Evolutionary conservation across 192 early-diverging fungal genomes (phyloP), one percentile per base, ranked within the genome.

Genomic region (Pilaira anomala): DNA sequence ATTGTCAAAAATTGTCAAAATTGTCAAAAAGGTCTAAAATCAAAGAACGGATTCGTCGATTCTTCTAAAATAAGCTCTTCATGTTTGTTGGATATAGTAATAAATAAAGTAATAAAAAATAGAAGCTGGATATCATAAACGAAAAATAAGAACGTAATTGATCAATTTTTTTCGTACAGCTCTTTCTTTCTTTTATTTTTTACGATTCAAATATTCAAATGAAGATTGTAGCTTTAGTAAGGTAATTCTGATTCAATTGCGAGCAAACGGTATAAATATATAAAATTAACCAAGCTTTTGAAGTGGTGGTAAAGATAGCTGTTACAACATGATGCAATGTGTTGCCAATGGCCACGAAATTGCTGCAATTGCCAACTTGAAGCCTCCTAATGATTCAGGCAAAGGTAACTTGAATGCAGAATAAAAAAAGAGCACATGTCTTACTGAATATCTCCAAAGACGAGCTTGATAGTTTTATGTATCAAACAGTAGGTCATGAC

Each of bases 271-370:
- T 18, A 26, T 3, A 19, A 22, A 19, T 19, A 24, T 22, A 16
- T 13, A 25, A 53, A 11, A 50, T 6, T 50, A 18, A 46, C 26
- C 51, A 28, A 1, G 7, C 22, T 24, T 53, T 68, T 36, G 11
- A 36, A 95, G 96, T 69, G 94, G 95, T 33, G 97, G 97, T 50
- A 99, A 99, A 74, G 97, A 99, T 78, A 94, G 91, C 62, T 90
- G 87, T 63, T 96, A 90, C 77, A 96, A 95, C 67, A 85, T 96
- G 86, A 85, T 98, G 84, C 91, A 99, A 75, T 95, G 94, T 77
- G 86, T 92, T 5, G 90, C 91, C 41, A 80, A 94, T 69, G 95
- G 94, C 3, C 97, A 99, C 72, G 84, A 93, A 39, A 86, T 99
- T 41, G 85, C 95, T 22, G 96, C 95, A 0, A 76, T 99, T 1